These are phyloP conservation scores for Fusarium scirpi DNA, from an alignment of 2,329 filamentous ascomycete genomes.

Conservation along the genomic window DNA sequence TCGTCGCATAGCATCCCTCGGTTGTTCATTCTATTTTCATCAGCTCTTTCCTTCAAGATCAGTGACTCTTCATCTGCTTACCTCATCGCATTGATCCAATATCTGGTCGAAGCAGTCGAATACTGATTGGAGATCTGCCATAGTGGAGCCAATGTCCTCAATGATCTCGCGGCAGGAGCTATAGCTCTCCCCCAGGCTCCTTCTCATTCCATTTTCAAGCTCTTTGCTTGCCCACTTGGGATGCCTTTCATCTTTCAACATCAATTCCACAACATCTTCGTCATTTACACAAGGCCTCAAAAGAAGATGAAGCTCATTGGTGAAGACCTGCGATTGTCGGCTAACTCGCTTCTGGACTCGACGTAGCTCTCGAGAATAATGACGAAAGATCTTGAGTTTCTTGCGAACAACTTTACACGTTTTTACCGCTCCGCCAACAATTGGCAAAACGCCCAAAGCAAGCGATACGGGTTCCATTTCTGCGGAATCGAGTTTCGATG, in stretches of 20 bases:
- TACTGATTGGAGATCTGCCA: neutral
- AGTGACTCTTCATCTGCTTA: neutral
- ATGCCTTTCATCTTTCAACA: neutral
- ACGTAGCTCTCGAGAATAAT: neutral
- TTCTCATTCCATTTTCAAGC: neutral
- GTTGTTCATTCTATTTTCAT: neutral
- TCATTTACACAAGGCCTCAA: neutral
- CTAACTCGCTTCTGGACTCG: neutral
- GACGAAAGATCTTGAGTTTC: neutral
- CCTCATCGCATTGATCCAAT: neutral
- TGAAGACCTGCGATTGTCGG: neutral
- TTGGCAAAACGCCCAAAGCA: neutral
- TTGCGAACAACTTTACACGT: neutral
- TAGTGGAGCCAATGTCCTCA: neutral
- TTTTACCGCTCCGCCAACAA: neutral
- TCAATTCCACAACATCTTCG: neutral
- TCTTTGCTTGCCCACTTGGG: neutral
- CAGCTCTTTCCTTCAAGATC: neutral
- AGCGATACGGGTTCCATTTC: neutral
- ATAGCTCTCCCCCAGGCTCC: neutral
- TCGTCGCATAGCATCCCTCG: neutral
- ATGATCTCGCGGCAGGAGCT: neutral
- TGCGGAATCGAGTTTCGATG: neutral
- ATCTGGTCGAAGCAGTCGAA: neutral
- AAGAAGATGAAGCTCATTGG: neutral